Conservation (phyloP, 2,329 filamentous ascomycete genomes). For the Calonectria crousiana region DNA sequence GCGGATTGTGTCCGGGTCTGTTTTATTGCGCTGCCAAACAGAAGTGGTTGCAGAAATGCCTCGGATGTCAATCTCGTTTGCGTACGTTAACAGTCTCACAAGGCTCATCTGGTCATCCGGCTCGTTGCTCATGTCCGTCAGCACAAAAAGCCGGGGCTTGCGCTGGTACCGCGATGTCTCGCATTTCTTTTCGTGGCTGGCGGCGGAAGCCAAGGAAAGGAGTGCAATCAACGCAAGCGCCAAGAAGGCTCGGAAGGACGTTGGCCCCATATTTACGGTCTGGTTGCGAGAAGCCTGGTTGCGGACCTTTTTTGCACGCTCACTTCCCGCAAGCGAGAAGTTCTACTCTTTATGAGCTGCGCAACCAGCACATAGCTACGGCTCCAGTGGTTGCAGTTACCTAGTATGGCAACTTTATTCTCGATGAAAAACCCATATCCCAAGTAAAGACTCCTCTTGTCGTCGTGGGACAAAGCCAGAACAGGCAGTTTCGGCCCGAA, state of each 20-base stretch:
- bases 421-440: background rate
- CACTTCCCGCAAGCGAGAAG: background rate
- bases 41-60: background rate
- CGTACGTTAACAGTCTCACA: slow-evolving; percentile 18
- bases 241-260: background rate
- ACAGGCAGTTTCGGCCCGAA: background rate
- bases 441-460: background rate
- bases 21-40: background rate
- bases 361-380: too few relatives aligned
- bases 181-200: background rate
- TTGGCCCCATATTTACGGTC: background rate
- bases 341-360: background rate
- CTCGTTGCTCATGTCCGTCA: slow-evolving; percentile 23
- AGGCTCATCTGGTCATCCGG: slow-evolving; percentile 24
- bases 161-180: slow-evolving; percentile 12
- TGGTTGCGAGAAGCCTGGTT: background rate
- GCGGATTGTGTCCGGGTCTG: background rate
- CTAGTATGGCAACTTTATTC: background rate
- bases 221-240: background rate
- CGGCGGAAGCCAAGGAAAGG: background rate
- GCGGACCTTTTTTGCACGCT: background rate
- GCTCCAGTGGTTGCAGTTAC: background rate
- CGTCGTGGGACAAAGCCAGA: background rate
- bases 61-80: slow-evolving; percentile 15
- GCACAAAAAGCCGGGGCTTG: slow-evolving; percentile 17